Percentiles rank a stretch among this genome's conserved stretches.
Conservation (phyloP, 345 rosid species). For the Gossypium herbaceum region DNA sequence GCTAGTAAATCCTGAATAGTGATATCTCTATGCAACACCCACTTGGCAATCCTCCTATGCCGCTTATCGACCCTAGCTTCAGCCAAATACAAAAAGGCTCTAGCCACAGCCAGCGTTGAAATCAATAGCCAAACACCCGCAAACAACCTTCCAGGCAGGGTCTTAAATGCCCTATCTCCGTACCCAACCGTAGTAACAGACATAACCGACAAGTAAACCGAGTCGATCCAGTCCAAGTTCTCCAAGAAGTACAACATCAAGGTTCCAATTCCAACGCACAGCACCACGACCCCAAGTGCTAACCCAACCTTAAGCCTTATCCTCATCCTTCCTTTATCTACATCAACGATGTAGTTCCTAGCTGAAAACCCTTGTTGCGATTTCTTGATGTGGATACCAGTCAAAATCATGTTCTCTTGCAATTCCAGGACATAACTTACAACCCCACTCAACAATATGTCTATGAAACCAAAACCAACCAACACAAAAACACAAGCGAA, state of each 20-base stretch:
- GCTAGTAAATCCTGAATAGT: constrained; percentile 60
- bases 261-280: constrained; percentile 54
- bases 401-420: constrained; percentile 58
- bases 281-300: constrained; percentile 62
- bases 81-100: constrained; percentile 63
- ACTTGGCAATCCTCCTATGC: constrained; percentile 56
- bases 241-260: constrained; percentile 52
- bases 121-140: constrained; percentile 65
- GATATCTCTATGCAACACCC: constrained; percentile 56
- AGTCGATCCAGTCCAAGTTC: constrained; percentile 47
- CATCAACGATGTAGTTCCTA: constrained; percentile 49
- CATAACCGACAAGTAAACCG: constrained; percentile 74
- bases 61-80: constrained; percentile 64
- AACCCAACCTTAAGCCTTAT: constrained; percentile 65
- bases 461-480: constrained; percentile 67
- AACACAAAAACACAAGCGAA: constrained; percentile 67
- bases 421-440: constrained; percentile 60
- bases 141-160: constrained; percentile 53
- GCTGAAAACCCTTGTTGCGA: constrained; percentile 33
- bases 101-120: constrained; percentile 67
- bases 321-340: constrained; percentile 74
- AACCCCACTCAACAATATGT: constrained; percentile 56
- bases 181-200: constrained; percentile 76
- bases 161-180: constrained; percentile 61
- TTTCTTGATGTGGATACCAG: constrained; percentile 36